These are phyloP conservation scores for Agrostemma githago DNA, from an alignment of 148 eudicot species.

Conservation along the genomic window DNA sequence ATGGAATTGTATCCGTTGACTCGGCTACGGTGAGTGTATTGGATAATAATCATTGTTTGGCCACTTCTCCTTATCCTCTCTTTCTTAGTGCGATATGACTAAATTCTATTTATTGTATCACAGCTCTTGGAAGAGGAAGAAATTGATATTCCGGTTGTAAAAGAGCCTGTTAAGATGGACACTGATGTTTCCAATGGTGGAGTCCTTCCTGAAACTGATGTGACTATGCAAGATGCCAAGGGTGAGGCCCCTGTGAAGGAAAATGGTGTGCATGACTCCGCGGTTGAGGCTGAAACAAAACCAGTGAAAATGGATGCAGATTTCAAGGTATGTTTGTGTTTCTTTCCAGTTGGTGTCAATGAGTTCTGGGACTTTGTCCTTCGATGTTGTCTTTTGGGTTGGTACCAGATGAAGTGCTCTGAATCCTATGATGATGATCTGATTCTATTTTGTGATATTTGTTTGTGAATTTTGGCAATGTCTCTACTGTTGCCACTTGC, in stretches of 20 bases:
- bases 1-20: constrained; percentile 75
- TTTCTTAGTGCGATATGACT: neutral
- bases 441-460: neutral
- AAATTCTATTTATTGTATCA: neutral
- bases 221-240: constrained; percentile 78
- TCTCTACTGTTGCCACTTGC: neutral
- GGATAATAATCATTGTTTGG: neutral
- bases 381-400: too few relatives aligned
- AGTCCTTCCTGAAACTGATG: constrained; percentile 47
- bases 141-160: constrained; percentile 65
- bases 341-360: neutral
- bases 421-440: neutral
- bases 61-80: neutral
- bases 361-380: neutral
- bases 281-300: constrained; percentile 54
- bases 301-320: constrained; percentile 86
- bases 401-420: neutral
- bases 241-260: constrained; percentile 47
- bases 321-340: constrained; percentile 43
- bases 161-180: constrained; percentile 70
- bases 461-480: neutral
- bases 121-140: constrained; percentile 96
- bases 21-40: constrained; percentile 67
- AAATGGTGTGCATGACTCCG: constrained; percentile 70
- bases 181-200: constrained; percentile 42